Base-by-base conservation (phyloP, 179 eudicot species). In the Heliamphora pulchella region DNA sequence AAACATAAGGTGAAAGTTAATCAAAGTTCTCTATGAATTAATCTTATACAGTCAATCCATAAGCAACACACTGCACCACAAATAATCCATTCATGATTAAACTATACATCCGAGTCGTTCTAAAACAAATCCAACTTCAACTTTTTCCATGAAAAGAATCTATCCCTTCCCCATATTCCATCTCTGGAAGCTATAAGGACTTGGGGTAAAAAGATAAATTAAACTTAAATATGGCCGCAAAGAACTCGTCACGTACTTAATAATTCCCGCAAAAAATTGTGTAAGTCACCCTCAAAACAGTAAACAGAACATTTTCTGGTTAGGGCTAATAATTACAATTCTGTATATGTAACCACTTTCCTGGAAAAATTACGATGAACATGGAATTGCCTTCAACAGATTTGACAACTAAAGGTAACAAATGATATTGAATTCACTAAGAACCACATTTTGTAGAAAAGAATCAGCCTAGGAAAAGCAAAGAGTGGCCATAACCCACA, bases 1-100 rank as follows among this genome's bases (percentile, higher is more conserved):
- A 75, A 80, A 76, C 8, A 39, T 51, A 82, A 71, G 39, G 58
- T 70, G n/a, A 84, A 76, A 80, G 74, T 43, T 44, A 71, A 14
- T 71, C 0, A n/a, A 2, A 75, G n/a, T 77, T 48, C 58, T 66
- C 62, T 50, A 41, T 57, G 59, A 8, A 80, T 74, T 55, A 18
- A 74, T 6, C 61, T 74, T 75, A 20, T 53, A 13, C 17, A 13
- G 18, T 17, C 74, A 75, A 57, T 66, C 17, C 55, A 73, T 46
- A 48, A 79, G 47, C 82, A 51, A 70, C 5, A 9, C 11, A n/a
- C 54, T n/a, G 22, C 31, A 75, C 48, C 10, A 57, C 75, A 65
- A 47, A 50, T 31, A 39, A 50, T 55, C 57, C 41, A 13, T 17
- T 15, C 22, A 14, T 31, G 58, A 62, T 43, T 63, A 48, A 53